These are phyloP conservation scores for Pseudozyma pruni DNA, from an alignment of 1,284 basidiomycete genomes.

Conservation along the genomic window DNA sequence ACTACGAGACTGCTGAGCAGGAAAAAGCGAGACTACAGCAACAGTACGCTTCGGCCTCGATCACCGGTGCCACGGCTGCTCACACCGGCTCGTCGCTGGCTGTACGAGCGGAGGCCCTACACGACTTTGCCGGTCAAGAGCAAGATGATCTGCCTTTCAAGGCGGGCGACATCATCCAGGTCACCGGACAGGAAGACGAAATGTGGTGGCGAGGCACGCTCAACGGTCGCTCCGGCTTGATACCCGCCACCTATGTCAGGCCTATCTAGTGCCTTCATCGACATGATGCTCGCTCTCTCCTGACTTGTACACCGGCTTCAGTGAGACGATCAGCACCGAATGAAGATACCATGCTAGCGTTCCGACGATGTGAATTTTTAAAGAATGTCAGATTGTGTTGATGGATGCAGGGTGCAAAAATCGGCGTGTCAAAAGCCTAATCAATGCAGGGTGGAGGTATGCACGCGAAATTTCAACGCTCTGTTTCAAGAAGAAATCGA, in stretches of 20 bases:
- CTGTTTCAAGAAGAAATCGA: slow-evolving; percentile 17
- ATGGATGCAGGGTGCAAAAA: slow-evolving; percentile 1
- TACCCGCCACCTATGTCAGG: slow-evolving; percentile 30
- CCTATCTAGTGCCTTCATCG: too few relatives aligned
- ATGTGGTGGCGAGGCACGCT: slow-evolving; percentile 43
- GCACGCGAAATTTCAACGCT: slow-evolving; percentile 3
- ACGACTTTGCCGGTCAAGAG: slow-evolving; percentile 38
- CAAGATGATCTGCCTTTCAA: slow-evolving; percentile 33
- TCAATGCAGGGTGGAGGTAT: slow-evolving; percentile 6
- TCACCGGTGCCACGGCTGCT: too few relatives aligned
- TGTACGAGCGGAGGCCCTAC: slow-evolving; percentile 24
- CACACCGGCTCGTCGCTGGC: slow-evolving; percentile 8
- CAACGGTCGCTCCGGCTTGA: slow-evolving; percentile 33
- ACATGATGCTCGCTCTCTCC: too few relatives aligned
- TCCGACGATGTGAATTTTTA: too few relatives aligned
- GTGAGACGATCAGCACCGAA: too few relatives aligned
- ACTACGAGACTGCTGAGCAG: slow-evolving; percentile 34
- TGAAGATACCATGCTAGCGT: background rate
- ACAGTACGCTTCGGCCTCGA: slow-evolving; percentile 14
- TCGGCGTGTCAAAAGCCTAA: slow-evolving; percentile 16
- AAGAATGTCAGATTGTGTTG: background rate
- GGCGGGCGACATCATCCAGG: slow-evolving; percentile 36
- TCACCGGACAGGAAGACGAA: slow-evolving; percentile 40
- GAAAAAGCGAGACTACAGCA: slow-evolving; percentile 44
- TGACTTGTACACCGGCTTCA: too few relatives aligned